phyloP scores from a whole-genome alignment of 1,284 basidiomycete species.

The Cryptococcus jaspeensis region DNA sequence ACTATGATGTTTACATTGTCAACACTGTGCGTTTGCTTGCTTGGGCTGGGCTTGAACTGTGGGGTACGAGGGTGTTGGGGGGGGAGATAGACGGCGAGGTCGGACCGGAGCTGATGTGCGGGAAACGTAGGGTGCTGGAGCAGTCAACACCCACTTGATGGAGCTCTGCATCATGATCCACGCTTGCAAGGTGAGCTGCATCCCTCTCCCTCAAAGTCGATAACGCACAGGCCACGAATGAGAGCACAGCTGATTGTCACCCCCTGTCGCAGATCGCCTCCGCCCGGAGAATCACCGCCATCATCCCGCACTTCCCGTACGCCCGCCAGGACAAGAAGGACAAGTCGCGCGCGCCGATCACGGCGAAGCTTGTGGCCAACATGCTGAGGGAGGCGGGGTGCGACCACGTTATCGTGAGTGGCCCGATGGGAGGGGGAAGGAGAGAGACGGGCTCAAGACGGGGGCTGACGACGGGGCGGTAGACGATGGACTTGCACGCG shows the following conservation, averaged over 20 bases:
- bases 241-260: background rate
- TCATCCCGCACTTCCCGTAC: slow-evolving; percentile 92
- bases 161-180: slow-evolving; percentile 99
- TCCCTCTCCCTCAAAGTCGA: slow-evolving; percentile 8
- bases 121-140: slow-evolving; percentile 43
- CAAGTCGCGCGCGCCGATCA: slow-evolving; percentile 97
- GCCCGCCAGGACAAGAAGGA: slow-evolving; percentile 99
- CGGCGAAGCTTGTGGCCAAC: slow-evolving; percentile 97
- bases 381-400: slow-evolving; percentile 98
- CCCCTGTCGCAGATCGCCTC: slow-evolving; percentile 65
- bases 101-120: background rate
- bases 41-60: background rate
- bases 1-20: slow-evolving; percentile 99
- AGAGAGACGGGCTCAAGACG: background rate
- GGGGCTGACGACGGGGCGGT: slow-evolving; percentile 3
- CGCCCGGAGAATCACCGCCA: slow-evolving; percentile 93
- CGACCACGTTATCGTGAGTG: slow-evolving; percentile 93
- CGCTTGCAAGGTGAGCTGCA: slow-evolving; percentile 70
- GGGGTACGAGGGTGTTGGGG: slow-evolving; percentile 21
- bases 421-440: too few species aligned
- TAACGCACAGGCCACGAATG: background rate
- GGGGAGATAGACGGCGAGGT: background rate
- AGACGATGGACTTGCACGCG: slow-evolving; percentile 98
- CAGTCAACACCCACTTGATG: slow-evolving; percentile 84
- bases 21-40: slow-evolving; percentile 62